Base-by-base conservation (phyloP, 2,329 filamentous ascomycete genomes). In the Leptosphaerulina australis region DNA sequence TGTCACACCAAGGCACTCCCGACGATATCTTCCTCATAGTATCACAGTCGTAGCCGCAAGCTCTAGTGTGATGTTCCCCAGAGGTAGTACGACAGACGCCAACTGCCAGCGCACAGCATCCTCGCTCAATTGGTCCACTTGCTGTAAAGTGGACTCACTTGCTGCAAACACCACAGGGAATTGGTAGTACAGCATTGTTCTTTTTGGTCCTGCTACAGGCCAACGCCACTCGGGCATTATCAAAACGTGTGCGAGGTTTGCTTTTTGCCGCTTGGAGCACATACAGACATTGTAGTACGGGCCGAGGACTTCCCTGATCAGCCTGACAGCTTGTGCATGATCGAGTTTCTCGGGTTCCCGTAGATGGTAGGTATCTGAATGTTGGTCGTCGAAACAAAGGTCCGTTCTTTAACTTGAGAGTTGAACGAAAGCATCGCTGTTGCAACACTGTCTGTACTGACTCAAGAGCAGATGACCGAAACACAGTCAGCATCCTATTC, bases 61-160 rank as follows among this genome's bases (percentile, higher is more conserved):
- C 41, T 31, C 49, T 55, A 53, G 54, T 55, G 57, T 56, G 25
- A 57, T 56, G 53, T 61, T 58, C 63, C 53, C 62, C 62, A 61
- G 60, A 64, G 53, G 56, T 60, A 44, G 50, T 58, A 67, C 61
- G 38, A 55, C 67, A 58, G 59, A 39, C 59, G 53, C 60, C 60
- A 57, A 49, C 44, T 57, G 56, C 56, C 58, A 63, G 57, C 59
- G 41, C 48, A 51, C 41, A 50, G 41, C 58, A 53, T 62, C 53
- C 55, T 62, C 53, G 44, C 46, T 26, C 35, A 11, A 50, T 35
- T 17, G 47, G 50, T 36, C 46, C 24, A 33, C 21, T 25, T 37
- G 43, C 33, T 45, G 33, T 36, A 47, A 56, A 34, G 51, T 55
- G 39, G 51, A 33, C 39, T 34, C 25, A 50, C 18, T 53, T 22